Evolutionary conservation across 2,329 filamentous ascomycete genomes (phyloP), one percentile per base, ranked within the genome.

Genomic region (Xylaria hypoxylon): DNA sequence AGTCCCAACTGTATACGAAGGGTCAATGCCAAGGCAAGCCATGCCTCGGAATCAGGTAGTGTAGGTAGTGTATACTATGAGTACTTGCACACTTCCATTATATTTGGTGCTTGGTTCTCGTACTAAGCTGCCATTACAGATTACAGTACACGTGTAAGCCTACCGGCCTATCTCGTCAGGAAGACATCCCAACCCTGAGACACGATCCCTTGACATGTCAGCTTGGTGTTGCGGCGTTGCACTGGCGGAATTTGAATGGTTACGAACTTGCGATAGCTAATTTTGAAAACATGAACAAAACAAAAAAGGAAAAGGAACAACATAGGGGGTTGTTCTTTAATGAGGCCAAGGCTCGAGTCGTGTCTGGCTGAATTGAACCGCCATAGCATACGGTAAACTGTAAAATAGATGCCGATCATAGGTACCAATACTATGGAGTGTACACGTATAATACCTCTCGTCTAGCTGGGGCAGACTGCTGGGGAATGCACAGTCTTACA

Each of bases 131-230:
- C 35, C 40, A 58, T 62, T 63, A 55, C 52, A 55, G 35, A 42
- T 55, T 42, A 42, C 31, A 28, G 52, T 55, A 55, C 63, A 66
- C 63, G 53, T 63, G 66, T 68, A 61, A 68, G 66, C 63, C 50
- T 55, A 48, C 59, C 50, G 50, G 44, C 59, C 40, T 53, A 68
- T 60, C 50, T 58, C 33, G 59, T 57, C 64, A 67, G 66, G 63
- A 58, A 48, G 55, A 33, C 35, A 15, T 40, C 64, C 44, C n/a
- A 42, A 48, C 53, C 56, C 55, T 57, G 55, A 68, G 59, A 68
- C 67, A 35, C 31, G 45, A 63, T 60, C 53, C 55, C 47, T 67
- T 19, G 56, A 57, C 56, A 61, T 63, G 59, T 62, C 59, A 63
- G 52, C 53, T 47, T 58, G 53, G 33, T 53, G 48, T 59, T 53